phyloP scores from a whole-genome alignment of 1,284 basidiomycete genomes.

The Hypsizygus ulmarius region DNA sequence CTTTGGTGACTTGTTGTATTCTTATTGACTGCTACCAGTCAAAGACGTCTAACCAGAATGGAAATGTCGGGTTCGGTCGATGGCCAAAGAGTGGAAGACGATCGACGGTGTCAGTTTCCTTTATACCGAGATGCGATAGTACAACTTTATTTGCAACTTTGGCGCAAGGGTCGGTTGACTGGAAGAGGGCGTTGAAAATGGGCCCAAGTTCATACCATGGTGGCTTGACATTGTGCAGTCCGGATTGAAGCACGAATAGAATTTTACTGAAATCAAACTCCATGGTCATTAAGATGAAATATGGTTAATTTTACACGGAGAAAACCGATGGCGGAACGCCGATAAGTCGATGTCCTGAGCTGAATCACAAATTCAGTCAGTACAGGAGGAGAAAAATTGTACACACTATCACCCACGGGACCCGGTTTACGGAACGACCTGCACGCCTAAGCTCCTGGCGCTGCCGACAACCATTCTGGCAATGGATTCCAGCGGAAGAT shows the following conservation, averaged over 20 bases:
- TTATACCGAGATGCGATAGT: constrained; percentile 6
- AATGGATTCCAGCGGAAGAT: constrained; percentile 80
- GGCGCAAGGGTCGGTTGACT: constrained; percentile 2
- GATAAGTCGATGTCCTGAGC: constrained; percentile 8
- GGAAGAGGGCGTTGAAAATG: not conserved
- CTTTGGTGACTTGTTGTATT: constrained; percentile 3
- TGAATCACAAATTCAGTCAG: constrained; percentile 12
- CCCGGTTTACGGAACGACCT: constrained; percentile 74
- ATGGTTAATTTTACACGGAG: constrained; percentile 20
- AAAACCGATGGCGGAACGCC: constrained; percentile 11
- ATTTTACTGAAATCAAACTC: constrained; percentile 12
- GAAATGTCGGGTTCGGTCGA: constrained; percentile 7
- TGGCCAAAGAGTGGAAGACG: constrained; percentile 2
- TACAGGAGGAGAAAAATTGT: constrained; percentile 5
- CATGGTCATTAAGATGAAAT: constrained; percentile 16
- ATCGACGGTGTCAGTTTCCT: constrained; percentile 4
- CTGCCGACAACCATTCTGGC: constrained; percentile 86
- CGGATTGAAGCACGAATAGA: constrained; percentile 6
- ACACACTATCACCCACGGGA: constrained; percentile 16
- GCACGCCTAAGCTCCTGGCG: constrained; percentile 81
- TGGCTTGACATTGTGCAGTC: constrained; percentile 3
- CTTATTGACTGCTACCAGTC: constrained; percentile 1
- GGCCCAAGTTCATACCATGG: not conserved
- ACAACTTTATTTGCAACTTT: constrained; percentile 1
- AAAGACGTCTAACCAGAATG: constrained; percentile 1